Evolutionary conservation across 176 grass and related monocot genomes (phyloP).

Genomic region (Tuctoria greenei): DNA sequence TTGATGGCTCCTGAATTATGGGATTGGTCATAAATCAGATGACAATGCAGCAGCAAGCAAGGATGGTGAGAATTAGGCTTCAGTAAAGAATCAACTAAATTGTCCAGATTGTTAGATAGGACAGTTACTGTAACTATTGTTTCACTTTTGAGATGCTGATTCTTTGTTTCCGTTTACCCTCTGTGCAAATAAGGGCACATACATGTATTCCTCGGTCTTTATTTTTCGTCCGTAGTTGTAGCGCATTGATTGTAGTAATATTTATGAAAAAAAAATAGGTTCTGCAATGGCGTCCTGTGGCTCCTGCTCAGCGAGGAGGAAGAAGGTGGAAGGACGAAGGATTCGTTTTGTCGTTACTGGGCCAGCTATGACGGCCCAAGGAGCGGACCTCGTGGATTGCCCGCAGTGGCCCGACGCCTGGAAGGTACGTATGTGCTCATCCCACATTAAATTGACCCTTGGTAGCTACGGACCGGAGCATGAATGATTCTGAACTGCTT

Average conservation of each 20-base stretch:
- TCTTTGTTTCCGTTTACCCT: slow-evolving; percentile 13
- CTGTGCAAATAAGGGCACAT: slow-evolving; percentile 41
- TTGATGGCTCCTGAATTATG: neutral
- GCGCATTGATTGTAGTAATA: slow-evolving; percentile 29
- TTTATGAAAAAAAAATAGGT: slow-evolving; percentile 4
- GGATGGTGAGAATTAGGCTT: neutral
- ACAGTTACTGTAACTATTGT: neutral
- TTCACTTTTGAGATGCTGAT: neutral
- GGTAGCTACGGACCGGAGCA: no score
- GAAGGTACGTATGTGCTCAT: no score
- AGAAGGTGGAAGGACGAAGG: no score
- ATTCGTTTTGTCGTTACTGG: no score
- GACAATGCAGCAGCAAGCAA: slow-evolving; percentile 19
- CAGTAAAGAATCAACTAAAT: neutral
- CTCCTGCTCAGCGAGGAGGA: no score
- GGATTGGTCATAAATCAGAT: neutral
- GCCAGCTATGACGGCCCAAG: no score
- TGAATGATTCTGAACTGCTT: no score
- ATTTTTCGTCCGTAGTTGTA: slow-evolving; percentile 43
- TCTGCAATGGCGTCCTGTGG: no score
- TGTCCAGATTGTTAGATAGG: slow-evolving; percentile 19
- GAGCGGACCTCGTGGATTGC: no score
- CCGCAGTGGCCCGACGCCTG: no score
- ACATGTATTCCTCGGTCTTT: slow-evolving; percentile 36
- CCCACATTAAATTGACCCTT: no score